Evolutionary conservation across 2,329 filamentous ascomycete genomes (phyloP).

Genomic region (Colletotrichum sp.): DNA sequence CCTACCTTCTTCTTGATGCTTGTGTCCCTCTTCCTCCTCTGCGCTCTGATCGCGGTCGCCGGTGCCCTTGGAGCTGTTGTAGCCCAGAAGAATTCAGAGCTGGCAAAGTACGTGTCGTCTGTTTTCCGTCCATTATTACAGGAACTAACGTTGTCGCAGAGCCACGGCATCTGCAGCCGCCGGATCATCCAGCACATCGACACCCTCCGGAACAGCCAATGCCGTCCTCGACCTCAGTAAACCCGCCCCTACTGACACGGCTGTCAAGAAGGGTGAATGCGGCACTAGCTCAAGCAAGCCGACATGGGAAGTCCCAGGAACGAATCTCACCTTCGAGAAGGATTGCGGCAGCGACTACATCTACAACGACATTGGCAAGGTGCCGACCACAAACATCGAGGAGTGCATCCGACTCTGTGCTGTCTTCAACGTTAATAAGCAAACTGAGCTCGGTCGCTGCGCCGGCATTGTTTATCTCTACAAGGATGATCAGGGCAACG

Average conservation of each 20-base stretch:
- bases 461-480: conserved; percentile 7
- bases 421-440: conserved; percentile 5
- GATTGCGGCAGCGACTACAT: conserved; percentile 14
- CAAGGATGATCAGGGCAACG: background rate
- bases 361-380: conserved; percentile 11
- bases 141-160: background rate
- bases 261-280: conserved; percentile 4
- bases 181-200: background rate
- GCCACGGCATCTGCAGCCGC: background rate
- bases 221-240: conserved; percentile 1
- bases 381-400: conserved; percentile 11
- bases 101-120: background rate
- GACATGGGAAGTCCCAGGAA: conserved; percentile 7
- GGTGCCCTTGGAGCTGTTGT: conserved; percentile 2
- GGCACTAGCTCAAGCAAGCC: background rate
- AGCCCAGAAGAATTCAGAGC: background rate
- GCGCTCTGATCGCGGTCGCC: background rate
- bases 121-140: background rate
- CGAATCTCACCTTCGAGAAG: conserved; percentile 15
- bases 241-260: conserved; percentile 7
- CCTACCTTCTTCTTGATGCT: conserved; percentile 5
- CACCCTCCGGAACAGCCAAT: background rate
- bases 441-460: conserved; percentile 5
- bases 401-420: conserved; percentile 15
- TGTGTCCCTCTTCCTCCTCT: background rate